These are phyloP conservation scores for Myotisia sp. DNA, from an alignment of 2,329 filamentous ascomycete genomes.

Conservation along the genomic window DNA sequence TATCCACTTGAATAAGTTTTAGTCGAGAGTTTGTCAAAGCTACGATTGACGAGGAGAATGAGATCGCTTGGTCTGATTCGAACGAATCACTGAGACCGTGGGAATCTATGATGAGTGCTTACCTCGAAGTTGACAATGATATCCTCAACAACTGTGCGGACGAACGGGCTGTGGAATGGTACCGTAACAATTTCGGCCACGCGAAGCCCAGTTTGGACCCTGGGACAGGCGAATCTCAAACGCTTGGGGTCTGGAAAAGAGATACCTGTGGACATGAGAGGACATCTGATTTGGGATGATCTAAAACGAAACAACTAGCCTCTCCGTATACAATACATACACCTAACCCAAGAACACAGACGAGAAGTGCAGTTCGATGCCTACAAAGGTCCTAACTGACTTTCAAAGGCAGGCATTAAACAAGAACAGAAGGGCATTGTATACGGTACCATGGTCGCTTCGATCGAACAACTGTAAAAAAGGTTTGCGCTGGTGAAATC, in stretches of 20 bases:
- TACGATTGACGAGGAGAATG: conserved; percentile 15
- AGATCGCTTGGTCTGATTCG: conserved; percentile 13
- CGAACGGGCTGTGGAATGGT: conserved; percentile 17
- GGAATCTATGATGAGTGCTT: conserved; percentile 17
- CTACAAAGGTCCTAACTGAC: no score
- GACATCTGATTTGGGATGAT: conserved; percentile 14
- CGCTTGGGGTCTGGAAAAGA: conserved; percentile 17
- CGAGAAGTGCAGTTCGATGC: no score
- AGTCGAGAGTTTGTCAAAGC: conserved; percentile 17
- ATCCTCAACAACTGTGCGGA: conserved; percentile 17
- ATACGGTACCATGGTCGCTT: no score
- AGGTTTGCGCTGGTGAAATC: no score
- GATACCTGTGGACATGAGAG: conserved; percentile 16
- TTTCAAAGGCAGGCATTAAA: no score
- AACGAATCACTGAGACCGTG: conserved; percentile 13
- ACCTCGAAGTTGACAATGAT: conserved; percentile 18
- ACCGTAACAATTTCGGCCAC: conserved; percentile 17
- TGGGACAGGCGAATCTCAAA: conserved; percentile 15
- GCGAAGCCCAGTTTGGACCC: conserved; percentile 14
- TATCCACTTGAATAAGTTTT: conserved; percentile 13
- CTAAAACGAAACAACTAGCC: no score
- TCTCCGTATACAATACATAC: no score
- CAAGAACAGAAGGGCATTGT: no score
- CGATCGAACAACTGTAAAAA: no score
- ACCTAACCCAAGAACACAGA: no score